phyloP scores from a whole-genome alignment of 148 eudicot genomes.

The Rhododendron molle region DNA sequence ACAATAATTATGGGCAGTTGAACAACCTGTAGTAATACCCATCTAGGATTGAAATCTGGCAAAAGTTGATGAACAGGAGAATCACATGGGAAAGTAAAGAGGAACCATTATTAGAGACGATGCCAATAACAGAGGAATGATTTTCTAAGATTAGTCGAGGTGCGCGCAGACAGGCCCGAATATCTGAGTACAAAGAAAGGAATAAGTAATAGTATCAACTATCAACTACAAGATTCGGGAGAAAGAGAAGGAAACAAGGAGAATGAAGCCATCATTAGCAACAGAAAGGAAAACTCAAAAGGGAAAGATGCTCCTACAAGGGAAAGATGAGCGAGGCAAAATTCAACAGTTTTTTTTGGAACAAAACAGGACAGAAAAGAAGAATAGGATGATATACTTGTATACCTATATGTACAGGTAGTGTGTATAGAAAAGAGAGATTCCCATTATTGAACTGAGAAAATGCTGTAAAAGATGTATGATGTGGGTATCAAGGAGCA shows the following conservation, averaged over 20 bases:
- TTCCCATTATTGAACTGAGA: not conserved
- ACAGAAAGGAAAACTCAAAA: conserved; percentile 6
- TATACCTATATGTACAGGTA: not conserved
- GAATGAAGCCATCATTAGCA: conserved; percentile 7
- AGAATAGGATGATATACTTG: not conserved
- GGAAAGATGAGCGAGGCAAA: not conserved
- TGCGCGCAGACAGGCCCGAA: not conserved
- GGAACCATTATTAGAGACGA: not conserved
- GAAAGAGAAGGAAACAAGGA: not conserved
- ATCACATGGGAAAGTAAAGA: conserved; percentile 18
- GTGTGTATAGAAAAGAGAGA: conserved; percentile 5
- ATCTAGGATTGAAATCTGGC: not conserved
- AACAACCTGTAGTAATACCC: conserved; percentile 14
- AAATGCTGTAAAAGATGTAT: conserved; percentile 2
- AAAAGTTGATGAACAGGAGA: conserved; percentile 15
- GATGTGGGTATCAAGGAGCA: conserved; percentile 1
- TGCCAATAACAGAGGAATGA: not conserved
- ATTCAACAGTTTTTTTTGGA: not conserved
- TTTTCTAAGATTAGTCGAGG: not conserved
- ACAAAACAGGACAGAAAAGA: not conserved
- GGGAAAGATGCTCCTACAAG: conserved; percentile 10
- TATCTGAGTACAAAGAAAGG: not conserved
- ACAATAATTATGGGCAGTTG: not conserved
- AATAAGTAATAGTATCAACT: conserved; percentile 9
- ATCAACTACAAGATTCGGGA: not conserved